These are phyloP conservation scores for Acanthamoeba castellanii DNA, from an alignment of 208 protist genomes.

Conservation along the genomic window DNA sequence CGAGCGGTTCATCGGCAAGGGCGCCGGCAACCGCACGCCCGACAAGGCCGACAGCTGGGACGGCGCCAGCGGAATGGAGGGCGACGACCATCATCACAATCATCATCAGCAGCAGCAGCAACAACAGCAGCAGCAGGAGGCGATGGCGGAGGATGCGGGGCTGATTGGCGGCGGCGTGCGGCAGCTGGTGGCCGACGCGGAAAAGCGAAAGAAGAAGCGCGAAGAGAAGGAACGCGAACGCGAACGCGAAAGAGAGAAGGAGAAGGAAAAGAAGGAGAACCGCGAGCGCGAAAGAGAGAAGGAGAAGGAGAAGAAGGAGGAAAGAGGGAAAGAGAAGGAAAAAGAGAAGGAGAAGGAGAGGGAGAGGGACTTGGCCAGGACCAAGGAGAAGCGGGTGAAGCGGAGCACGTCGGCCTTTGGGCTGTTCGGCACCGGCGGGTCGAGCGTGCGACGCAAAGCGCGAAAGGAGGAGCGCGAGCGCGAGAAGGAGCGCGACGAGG, in stretches of 20 bases:
- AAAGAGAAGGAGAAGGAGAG: constrained; percentile 28
- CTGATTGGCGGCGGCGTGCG: background rate
- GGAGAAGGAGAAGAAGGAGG: background rate
- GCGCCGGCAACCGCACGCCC: background rate
- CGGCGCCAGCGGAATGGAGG: background rate
- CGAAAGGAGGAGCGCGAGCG: background rate
- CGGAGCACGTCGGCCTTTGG: constrained; percentile 24
- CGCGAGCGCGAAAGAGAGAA: background rate
- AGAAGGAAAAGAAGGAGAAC: background rate
- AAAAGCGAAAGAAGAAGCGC: constrained; percentile 46
- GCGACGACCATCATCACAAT: background rate
- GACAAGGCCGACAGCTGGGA: constrained; percentile 67
- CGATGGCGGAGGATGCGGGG: background rate
- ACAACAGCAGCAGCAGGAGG: background rate
- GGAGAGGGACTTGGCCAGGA: background rate
- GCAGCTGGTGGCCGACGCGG: constrained; percentile 31
- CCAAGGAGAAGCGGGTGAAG: constrained; percentile 57
- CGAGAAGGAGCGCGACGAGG: background rate
- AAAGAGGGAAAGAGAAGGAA: constrained; percentile 5
- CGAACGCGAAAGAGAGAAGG: background rate
- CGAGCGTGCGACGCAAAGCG: constrained; percentile 2
- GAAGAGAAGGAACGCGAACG: background rate
- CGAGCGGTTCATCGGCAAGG: constrained; percentile 30
- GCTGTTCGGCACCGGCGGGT: constrained; percentile 26
- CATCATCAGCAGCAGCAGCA: background rate